phyloP scores from a whole-genome alignment of 140 eudicot species.

The Ambrosia hybrid region DNA sequence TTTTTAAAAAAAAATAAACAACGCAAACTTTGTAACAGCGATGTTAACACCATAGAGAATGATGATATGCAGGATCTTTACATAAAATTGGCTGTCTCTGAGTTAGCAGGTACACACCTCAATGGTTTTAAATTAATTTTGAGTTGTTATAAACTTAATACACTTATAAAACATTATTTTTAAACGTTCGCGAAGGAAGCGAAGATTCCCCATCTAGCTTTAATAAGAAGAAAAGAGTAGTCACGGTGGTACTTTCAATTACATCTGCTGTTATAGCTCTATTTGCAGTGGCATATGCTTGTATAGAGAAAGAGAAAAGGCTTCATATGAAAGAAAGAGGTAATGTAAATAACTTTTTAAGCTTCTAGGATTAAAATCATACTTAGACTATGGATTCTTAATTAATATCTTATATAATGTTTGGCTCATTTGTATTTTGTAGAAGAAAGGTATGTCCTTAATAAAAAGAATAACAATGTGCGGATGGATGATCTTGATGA shows the following conservation, averaged over 20 bases:
- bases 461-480: not conserved
- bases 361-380: not conserved
- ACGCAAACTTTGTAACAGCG: no score
- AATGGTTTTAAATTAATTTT: no score
- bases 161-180: no score
- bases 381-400: not conserved
- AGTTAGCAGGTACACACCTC: no score
- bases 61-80: no score
- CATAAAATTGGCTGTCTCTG: no score
- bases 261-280: conserved; percentile 18
- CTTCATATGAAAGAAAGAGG: not conserved
- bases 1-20: no score
- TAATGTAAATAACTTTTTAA: not conserved
- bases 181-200: no score
- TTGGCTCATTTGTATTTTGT: not conserved
- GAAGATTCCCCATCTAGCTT: conserved; percentile 1
- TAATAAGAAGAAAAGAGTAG: not conserved
- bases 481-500: conserved; percentile 18
- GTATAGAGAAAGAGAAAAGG: not conserved
- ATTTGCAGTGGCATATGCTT: conserved; percentile 1
- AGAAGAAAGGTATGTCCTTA: not conserved
- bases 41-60: no score
- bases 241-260: conserved; percentile 7
- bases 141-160: no score
- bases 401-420: not conserved